Conservation (phyloP, 177 flowering plant species). For the Vitis hybrid region DNA sequence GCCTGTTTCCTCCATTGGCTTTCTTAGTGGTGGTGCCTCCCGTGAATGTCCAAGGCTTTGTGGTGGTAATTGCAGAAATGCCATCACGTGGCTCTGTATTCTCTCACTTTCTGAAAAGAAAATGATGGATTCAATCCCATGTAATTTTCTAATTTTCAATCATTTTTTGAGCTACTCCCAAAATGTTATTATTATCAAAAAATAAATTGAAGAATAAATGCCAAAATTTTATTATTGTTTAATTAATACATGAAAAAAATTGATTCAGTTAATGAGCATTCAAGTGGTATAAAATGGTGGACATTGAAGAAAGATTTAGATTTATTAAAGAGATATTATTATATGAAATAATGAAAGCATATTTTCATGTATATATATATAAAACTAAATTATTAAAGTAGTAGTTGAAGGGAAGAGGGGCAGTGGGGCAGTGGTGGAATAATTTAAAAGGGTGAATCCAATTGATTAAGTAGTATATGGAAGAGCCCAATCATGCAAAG, state of each 20-base stretch:
- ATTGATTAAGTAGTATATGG: not conserved
- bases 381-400: too few relatives aligned
- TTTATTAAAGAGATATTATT: too few relatives aligned
- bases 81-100: slow-evolving; percentile 13
- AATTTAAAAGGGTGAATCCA: not conserved
- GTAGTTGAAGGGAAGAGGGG: too few relatives aligned
- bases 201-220: not conserved
- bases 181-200: not conserved
- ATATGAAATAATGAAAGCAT: too few relatives aligned
- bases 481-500: not conserved
- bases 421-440: too few relatives aligned
- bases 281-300: too few relatives aligned
- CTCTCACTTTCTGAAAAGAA: not conserved
- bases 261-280: too few relatives aligned
- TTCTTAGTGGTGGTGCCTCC: not conserved
- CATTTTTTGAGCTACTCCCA: not conserved
- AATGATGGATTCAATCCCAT: not conserved
- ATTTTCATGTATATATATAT: too few relatives aligned
- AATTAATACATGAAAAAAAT: too few relatives aligned
- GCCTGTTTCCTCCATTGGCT: not conserved
- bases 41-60: slow-evolving; percentile 7
- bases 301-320: too few relatives aligned
- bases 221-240: too few relatives aligned
- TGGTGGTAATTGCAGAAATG: slow-evolving; percentile 5
- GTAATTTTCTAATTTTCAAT: not conserved